Percentiles rank a stretch among this genome's conserved stretches.
Evolutionary conservation across 1,284 basidiomycete genomes (phyloP).

Genomic region (Boletus semigastroideus): DNA sequence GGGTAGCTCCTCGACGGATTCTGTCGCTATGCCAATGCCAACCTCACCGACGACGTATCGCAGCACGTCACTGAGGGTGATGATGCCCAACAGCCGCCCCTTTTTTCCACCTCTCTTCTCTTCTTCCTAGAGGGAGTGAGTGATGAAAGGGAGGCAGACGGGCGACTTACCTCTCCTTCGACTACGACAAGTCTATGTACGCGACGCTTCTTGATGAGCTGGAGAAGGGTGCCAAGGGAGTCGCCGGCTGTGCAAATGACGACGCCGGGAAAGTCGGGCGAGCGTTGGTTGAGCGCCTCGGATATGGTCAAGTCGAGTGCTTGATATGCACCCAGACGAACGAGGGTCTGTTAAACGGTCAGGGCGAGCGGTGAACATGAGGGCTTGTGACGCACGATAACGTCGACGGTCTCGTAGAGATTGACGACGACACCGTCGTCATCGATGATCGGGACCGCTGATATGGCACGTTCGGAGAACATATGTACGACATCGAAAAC

Average conservation of each 20-base stretch:
- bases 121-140: constrained; percentile 55
- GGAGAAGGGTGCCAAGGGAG: constrained; percentile 89
- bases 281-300: constrained; percentile 89
- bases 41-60: constrained; percentile 79
- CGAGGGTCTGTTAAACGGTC: constrained; percentile 71
- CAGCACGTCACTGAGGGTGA: constrained; percentile 90
- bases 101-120: constrained; percentile 75
- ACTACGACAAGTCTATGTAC: constrained; percentile 95
- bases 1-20: constrained; percentile 28
- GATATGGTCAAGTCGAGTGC: constrained; percentile 94
- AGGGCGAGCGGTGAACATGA: constrained; percentile 5
- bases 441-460: constrained; percentile 95
- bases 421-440: constrained; percentile 94
- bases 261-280: constrained; percentile 93
- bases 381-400: constrained; percentile 71
- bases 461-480: constrained; percentile 95
- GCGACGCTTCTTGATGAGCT: constrained; percentile 89
- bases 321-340: constrained; percentile 93
- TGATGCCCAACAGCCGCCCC: constrained; percentile 84
- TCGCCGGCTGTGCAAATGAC: constrained; percentile 94
- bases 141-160: not conserved
- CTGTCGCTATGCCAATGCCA: constrained; percentile 45
- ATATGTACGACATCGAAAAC: constrained; percentile 99
- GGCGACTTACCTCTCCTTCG: constrained; percentile 67
- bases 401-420: constrained; percentile 98